These are phyloP conservation scores for Glonium stellatum DNA, from an alignment of 495 filamentous ascomycete genomes.

Conservation along the genomic window DNA sequence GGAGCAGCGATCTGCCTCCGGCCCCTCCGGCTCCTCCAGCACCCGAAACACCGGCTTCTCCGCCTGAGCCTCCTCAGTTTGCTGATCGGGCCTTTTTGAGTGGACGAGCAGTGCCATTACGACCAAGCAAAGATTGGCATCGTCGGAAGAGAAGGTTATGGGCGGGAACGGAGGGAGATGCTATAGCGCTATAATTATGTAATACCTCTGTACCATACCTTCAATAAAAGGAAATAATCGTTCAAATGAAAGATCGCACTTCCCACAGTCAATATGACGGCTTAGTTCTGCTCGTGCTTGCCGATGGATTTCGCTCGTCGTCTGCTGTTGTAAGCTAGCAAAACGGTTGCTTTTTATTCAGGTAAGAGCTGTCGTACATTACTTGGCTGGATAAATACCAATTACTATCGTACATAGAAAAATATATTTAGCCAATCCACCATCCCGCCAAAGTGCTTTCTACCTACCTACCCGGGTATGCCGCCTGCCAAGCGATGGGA, in stretches of 20 bases:
- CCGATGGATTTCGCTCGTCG: no score
- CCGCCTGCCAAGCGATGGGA: no score
- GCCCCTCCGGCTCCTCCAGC: constrained; percentile 6
- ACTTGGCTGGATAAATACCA: no score
- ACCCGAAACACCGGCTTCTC: constrained; percentile 3
- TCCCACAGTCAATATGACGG: no score
- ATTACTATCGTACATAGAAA: no score
- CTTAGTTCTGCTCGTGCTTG: no score
- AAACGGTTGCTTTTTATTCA: no score
- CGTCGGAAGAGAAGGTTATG: constrained; percentile 28
- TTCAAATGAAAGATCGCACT: background rate
- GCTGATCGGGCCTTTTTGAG: background rate
- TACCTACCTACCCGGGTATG: no score
- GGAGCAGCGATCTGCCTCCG: constrained; percentile 1
- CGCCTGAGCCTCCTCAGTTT: background rate
- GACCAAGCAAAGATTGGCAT: constrained; percentile 19
- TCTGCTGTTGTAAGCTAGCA: no score
- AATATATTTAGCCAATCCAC: no score
- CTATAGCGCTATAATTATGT: background rate
- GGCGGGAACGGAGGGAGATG: constrained; percentile 3
- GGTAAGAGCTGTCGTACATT: no score
- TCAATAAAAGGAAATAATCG: background rate
- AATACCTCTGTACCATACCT: constrained; percentile 2
- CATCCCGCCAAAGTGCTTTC: no score
- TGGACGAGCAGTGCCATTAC: constrained; percentile 5